Percentiles rank a stretch among this genome's conserved stretches.
Conservation (phyloP, 139 green algal genomes). For the Chloropicon primus region DNA sequence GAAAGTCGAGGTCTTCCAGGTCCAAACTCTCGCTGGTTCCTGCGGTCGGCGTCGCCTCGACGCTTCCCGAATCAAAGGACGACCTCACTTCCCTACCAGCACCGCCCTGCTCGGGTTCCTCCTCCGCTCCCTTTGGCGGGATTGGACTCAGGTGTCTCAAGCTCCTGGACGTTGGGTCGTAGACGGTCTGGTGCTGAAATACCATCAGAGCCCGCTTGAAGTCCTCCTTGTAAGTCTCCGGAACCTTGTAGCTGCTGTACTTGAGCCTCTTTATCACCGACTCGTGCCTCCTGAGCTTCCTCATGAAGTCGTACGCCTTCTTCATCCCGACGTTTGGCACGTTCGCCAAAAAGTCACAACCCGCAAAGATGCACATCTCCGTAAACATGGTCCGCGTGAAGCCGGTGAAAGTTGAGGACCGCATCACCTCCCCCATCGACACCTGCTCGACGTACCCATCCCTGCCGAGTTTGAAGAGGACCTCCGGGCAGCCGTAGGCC, state of each 20-base stretch:
- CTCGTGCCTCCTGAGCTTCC: slow-evolving; percentile 40
- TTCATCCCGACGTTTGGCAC: slow-evolving; percentile 77
- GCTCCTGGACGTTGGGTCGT: slow-evolving; percentile 23
- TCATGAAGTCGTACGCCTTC: slow-evolving; percentile 69
- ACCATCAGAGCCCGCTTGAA: slow-evolving; percentile 81
- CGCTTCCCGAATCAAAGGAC: slow-evolving; percentile 28
- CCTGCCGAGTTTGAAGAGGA: slow-evolving; percentile 37
- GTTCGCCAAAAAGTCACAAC: slow-evolving; percentile 82
- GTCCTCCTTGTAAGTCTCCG: slow-evolving; percentile 55
- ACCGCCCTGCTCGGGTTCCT: slow-evolving; percentile 28
- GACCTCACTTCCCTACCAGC: slow-evolving; percentile 34
- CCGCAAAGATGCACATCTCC: slow-evolving; percentile 89
- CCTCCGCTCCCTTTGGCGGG: too few relatives aligned
- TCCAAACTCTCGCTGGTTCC: slow-evolving; percentile 3
- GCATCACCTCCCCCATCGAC: background rate
- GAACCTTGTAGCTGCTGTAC: slow-evolving; percentile 59
- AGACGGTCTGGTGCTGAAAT: slow-evolving; percentile 85
- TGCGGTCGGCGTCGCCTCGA: too few relatives aligned
- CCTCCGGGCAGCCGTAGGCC: slow-evolving; percentile 75
- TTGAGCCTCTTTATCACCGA: slow-evolving; percentile 59
- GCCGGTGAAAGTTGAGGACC: background rate
- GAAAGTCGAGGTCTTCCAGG: slow-evolving; percentile 40
- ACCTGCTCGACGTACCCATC: background rate
- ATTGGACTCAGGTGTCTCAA: slow-evolving; percentile 58
- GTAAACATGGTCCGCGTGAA: slow-evolving; percentile 25